Evolutionary conservation across 108 stramenopile species (phyloP), one percentile per base, ranked within the genome.

Genomic region (Cyclotella sp.): DNA sequence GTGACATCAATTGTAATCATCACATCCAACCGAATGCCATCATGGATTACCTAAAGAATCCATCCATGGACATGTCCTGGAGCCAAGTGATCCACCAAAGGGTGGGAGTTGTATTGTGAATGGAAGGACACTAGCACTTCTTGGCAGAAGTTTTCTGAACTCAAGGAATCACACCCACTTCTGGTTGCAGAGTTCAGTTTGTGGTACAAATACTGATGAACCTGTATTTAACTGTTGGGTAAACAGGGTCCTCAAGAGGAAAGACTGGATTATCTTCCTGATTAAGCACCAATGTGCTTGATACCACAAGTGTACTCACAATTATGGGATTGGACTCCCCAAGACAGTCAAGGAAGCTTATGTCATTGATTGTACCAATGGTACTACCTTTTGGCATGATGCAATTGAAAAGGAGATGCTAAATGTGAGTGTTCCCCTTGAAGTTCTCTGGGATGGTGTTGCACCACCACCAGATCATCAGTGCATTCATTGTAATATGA

Each of bases 101-200:
- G 57, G 13, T 11, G 57, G 57, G 21, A 58, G 13, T 22, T 58
- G 21, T 46, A 42, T 28, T 15, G 3, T 8, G 58, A 40, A 24
- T 67, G 41, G 53, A 47, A 45, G 24, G 65, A 66, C 16, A 27
- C 27, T 14, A 16, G 44, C 46, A 46, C 46, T 14, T 28, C 45
- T 22, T 66, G 79, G 84, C 54, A 54, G 34, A 57, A 26, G 0
- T 41, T 85, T 12, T 22, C 29, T 7, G 70, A 70, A 13, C 27
- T 85, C 45, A 81, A 77, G 70, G 77, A 60, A 39, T 68, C 57
- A 6, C 19, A 75, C 59, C 83, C 83, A 5, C 24, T 85, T 9
- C 43, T 74, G 43, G 22, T 70, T 21, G 81, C 73, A 19, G 81
- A 78, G 29, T 71, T 78, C 49, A n/a, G 77, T 60, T 15, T 49